phyloP scores from a whole-genome alignment of 768 basidiomycete genomes.

The Serendipita sp. region DNA sequence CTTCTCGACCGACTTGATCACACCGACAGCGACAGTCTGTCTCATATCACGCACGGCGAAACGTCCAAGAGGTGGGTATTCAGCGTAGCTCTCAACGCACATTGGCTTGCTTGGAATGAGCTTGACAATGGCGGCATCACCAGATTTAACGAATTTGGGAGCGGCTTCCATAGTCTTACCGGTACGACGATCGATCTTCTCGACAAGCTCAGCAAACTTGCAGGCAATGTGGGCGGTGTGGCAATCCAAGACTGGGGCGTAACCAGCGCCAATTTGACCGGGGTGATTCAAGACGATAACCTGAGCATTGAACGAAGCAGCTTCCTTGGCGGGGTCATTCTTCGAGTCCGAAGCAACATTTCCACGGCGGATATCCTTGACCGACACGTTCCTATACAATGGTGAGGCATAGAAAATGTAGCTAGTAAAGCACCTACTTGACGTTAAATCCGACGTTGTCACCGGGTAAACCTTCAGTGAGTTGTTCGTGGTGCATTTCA shows the following conservation, averaged over 20 bases:
- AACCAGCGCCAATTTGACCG: constrained; percentile 98
- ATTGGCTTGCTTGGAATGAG: constrained; percentile 92
- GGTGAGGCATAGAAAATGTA: neutral
- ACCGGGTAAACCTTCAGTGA: constrained; percentile 84
- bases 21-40: constrained; percentile 96
- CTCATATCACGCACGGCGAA: constrained; percentile 99
- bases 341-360: constrained; percentile 99
- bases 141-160: constrained; percentile 99
- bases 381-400: constrained; percentile 78
- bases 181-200: constrained; percentile 98
- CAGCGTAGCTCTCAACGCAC: constrained; percentile 85
- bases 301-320: constrained; percentile 97
- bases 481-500: constrained; percentile 99
- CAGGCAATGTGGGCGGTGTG: constrained; percentile 99
- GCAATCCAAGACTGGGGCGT: constrained; percentile 98
- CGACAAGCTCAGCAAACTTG: constrained; percentile 95
- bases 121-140: constrained; percentile 98
- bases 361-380: constrained; percentile 99
- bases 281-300: constrained; percentile 99
- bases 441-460: constrained; percentile 99
- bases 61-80: constrained; percentile 98
- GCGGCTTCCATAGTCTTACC: constrained; percentile 76
- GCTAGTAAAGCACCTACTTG: constrained; percentile 37
- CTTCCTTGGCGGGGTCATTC: constrained; percentile 99
- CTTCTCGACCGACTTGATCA: constrained; percentile 97